These are phyloP conservation scores for Boletus calvinii DNA, from an alignment of 1,284 basidiomycete species.

Conservation along the genomic window DNA sequence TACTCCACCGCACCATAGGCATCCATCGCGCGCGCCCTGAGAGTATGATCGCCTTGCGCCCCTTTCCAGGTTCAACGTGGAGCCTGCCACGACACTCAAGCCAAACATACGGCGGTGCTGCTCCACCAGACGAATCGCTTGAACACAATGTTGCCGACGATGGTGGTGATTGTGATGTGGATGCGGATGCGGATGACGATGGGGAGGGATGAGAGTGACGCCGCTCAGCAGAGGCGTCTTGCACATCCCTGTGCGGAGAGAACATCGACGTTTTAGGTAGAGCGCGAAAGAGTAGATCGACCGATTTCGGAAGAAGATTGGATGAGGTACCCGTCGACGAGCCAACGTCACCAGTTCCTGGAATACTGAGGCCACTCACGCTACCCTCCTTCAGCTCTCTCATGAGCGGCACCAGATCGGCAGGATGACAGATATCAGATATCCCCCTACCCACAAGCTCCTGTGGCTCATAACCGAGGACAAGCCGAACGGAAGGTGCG, in stretches of 20 bases:
- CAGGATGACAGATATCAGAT: constrained; percentile 81
- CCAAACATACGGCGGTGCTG: constrained; percentile 69
- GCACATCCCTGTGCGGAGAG: neutral
- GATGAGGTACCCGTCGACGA: constrained; percentile 6
- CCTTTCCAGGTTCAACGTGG: constrained; percentile 87
- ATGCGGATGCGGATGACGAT: neutral
- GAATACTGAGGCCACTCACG: constrained; percentile 30
- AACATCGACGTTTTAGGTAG: constrained; percentile 45
- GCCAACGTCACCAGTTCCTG: constrained; percentile 17
- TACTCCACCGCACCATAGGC: constrained; percentile 62
- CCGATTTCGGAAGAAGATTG: constrained; percentile 38
- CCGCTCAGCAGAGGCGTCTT: neutral
- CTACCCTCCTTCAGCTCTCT: constrained; percentile 88
- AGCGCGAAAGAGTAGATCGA: constrained; percentile 79
- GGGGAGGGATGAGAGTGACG: neutral
- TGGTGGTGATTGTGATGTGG: constrained; percentile 4
- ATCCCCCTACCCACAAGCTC: constrained; percentile 82
- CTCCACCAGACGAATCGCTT: constrained; percentile 6
- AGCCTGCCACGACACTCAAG: constrained; percentile 83
- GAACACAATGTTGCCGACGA: constrained; percentile 2
- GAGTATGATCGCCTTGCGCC: constrained; percentile 85
- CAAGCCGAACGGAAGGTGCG: constrained; percentile 72
- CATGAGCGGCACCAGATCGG: constrained; percentile 88
- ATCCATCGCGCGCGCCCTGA: constrained; percentile 72
- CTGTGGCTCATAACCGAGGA: constrained; percentile 78